Evolutionary conservation across 768 basidiomycete species (phyloP).

Genomic region (Rhodotorula toruloides): DNA sequence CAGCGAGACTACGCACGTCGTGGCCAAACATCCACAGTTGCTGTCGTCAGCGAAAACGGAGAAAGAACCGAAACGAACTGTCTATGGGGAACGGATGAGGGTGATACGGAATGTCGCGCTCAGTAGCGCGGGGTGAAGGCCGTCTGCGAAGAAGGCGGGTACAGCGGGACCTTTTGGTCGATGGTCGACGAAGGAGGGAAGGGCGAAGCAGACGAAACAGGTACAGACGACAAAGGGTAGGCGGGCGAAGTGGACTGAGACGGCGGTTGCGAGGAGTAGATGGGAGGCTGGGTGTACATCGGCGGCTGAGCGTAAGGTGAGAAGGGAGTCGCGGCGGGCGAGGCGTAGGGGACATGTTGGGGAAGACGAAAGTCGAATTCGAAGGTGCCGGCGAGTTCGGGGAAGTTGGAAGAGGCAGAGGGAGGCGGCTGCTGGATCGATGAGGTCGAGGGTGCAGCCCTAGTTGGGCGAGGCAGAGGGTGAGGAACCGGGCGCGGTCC

Average conservation of each 20-base stretch:
- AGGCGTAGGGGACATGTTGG: background rate
- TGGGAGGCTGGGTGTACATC: background rate
- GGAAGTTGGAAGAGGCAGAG: background rate
- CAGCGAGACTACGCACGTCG: no score
- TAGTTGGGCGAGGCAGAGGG: background rate
- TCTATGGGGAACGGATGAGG: no score
- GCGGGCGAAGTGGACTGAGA: background rate
- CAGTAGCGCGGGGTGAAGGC: background rate
- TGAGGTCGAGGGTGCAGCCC: background rate
- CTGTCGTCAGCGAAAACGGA: no score
- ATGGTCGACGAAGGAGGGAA: background rate
- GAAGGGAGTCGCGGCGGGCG: constrained; percentile 5
- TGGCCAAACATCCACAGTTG: no score
- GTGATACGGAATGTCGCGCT: no score
- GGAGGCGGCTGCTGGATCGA: background rate
- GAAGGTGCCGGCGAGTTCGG: constrained; percentile 11
- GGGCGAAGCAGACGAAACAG: background rate
- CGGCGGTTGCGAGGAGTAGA: background rate
- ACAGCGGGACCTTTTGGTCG: background rate
- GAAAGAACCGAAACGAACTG: no score
- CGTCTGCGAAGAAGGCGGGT: background rate
- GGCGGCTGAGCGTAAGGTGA: background rate
- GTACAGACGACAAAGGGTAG: background rate
- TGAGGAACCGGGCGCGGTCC: background rate
- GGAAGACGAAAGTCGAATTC: constrained; percentile 22